Conservation (phyloP, 805 yeast species). For the Helenozyma rhizophorensis region DNA sequence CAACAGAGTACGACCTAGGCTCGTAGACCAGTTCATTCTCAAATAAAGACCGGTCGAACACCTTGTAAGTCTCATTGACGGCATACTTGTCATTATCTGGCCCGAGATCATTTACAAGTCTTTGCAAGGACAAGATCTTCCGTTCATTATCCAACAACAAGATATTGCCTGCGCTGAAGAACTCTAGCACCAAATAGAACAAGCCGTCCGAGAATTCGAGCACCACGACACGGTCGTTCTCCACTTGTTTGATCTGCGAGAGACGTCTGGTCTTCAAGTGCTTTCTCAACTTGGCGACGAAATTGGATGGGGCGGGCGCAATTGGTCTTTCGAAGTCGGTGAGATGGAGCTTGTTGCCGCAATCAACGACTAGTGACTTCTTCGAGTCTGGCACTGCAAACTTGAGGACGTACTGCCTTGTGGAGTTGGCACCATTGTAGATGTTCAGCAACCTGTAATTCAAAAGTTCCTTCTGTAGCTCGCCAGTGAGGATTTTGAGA, state of each 20-base stretch:
- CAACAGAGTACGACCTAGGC: slow-evolving; percentile 20
- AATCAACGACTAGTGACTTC: slow-evolving; percentile 69
- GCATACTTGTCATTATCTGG: slow-evolving; percentile 56
- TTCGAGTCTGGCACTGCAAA: slow-evolving; percentile 83
- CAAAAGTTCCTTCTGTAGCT: slow-evolving; percentile 52
- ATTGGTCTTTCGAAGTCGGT: slow-evolving; percentile 80
- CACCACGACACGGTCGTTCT: slow-evolving; percentile 78
- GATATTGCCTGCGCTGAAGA: slow-evolving; percentile 93
- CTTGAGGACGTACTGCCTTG: slow-evolving; percentile 70
- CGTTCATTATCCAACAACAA: slow-evolving; percentile 65
- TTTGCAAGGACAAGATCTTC: slow-evolving; percentile 67
- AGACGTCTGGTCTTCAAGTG: slow-evolving; percentile 79
- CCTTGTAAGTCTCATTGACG: slow-evolving; percentile 66
- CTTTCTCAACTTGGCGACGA: slow-evolving; percentile 81
- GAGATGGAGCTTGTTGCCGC: slow-evolving; percentile 76
- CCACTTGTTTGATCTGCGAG: slow-evolving; percentile 67
- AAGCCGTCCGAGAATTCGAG: slow-evolving; percentile 81
- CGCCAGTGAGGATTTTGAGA: slow-evolving; percentile 64
- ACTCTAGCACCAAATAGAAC: slow-evolving; percentile 76
- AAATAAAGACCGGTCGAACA: slow-evolving; percentile 55
- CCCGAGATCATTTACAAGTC: slow-evolving; percentile 73
- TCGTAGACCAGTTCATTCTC: slow-evolving; percentile 13
- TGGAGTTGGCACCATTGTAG: slow-evolving; percentile 70
- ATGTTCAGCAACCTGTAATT: slow-evolving; percentile 78
- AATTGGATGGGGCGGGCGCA: slow-evolving; percentile 77